Evolutionary conservation across 2,329 filamentous ascomycete genomes (phyloP), one percentile per base, ranked within the genome.

Genomic region (Penicillium sclerotigenum): DNA sequence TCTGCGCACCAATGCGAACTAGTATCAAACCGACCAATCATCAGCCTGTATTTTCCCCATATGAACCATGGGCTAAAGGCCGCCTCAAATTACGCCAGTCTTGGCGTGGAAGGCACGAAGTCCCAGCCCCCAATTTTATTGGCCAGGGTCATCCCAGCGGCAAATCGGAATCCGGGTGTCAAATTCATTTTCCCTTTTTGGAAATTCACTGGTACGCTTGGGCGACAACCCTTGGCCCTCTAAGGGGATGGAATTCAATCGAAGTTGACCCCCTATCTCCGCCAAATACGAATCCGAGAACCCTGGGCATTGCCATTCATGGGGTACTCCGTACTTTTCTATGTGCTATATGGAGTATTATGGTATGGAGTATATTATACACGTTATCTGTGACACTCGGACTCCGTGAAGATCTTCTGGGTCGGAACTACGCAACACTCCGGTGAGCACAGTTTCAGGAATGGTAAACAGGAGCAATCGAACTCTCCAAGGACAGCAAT

Each of bases 171-270:
- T 28, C 8, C 3, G 9, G 6, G 36, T 41, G 22, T 41, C 10
- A 10, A 11, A 8, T 53, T 31, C 16, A 47, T 18, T 34, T 40
- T 29, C 34, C 14, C 34, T 20, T 29, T 26, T 36, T 28, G 20
- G 5, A n/a, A 26, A 11, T 36, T 7, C 6, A 3, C 3, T n/a
- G 14, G 2, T 8, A 16, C 31, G 14, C 33, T 34, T 33, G n/a
- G n/a, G n/a, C n/a, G n/a, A n/a, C n/a, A n/a, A n/a, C n/a, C n/a
- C n/a, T n/a, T n/a, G n/a, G n/a, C n/a, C n/a, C n/a, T n/a, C n/a
- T n/a, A n/a, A 53, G 20, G 51, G 46, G 52, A 54, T 18, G 52
- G 52, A 49, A 54, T 54, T 36, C 2, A n/a, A 49, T 28, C 11
- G 24, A 49, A 41, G 8, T 18, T 18, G 10, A 14, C n/a, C 50